These are phyloP conservation scores for Mycena alexandri DNA, from an alignment of 768 basidiomycete species.

Conservation along the genomic window DNA sequence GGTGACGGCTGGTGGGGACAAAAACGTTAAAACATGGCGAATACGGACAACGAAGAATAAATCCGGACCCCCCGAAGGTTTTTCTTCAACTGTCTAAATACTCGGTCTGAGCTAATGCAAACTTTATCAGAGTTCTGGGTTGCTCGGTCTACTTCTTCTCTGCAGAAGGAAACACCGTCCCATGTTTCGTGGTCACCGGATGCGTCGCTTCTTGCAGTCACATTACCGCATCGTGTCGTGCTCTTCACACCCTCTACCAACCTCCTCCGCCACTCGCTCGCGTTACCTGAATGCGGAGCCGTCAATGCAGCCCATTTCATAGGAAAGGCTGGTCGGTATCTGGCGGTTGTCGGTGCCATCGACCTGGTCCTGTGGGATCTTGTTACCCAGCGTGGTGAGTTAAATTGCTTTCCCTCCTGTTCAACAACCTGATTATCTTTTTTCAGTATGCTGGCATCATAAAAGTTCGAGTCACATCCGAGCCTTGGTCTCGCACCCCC, in stretches of 20 bases:
- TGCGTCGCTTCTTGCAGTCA: slow-evolving; percentile 84
- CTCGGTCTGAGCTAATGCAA: slow-evolving; percentile 7
- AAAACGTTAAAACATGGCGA: slow-evolving; percentile 86
- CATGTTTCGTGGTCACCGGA: slow-evolving; percentile 86
- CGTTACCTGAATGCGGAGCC: slow-evolving; percentile 64
- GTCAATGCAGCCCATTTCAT: slow-evolving; percentile 71
- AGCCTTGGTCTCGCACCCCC: slow-evolving; percentile 67
- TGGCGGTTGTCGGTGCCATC: slow-evolving; percentile 64
- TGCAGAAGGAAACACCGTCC: slow-evolving; percentile 76
- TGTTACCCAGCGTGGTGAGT: slow-evolving; percentile 69
- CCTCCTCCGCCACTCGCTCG: slow-evolving; percentile 69
- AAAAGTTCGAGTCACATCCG: slow-evolving; percentile 53
- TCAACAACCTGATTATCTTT: slow-evolving; percentile 8
- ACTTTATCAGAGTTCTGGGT: slow-evolving; percentile 78
- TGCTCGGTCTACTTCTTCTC: slow-evolving; percentile 77
- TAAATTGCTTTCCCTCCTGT: slow-evolving; percentile 3
- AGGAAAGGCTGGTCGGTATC: slow-evolving; percentile 77
- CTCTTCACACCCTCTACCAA: slow-evolving; percentile 81
- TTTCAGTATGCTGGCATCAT: slow-evolving; percentile 72
- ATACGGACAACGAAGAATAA: slow-evolving; percentile 61
- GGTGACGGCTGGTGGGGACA: slow-evolving; percentile 82
- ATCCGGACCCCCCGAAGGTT: slow-evolving; percentile 66
- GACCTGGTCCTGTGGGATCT: slow-evolving; percentile 82
- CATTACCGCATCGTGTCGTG: slow-evolving; percentile 73
- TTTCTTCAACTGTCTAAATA: neutral